These are phyloP conservation scores for Ustilago tritici DNA, from an alignment of 1,284 basidiomycete species.

Conservation along the genomic window DNA sequence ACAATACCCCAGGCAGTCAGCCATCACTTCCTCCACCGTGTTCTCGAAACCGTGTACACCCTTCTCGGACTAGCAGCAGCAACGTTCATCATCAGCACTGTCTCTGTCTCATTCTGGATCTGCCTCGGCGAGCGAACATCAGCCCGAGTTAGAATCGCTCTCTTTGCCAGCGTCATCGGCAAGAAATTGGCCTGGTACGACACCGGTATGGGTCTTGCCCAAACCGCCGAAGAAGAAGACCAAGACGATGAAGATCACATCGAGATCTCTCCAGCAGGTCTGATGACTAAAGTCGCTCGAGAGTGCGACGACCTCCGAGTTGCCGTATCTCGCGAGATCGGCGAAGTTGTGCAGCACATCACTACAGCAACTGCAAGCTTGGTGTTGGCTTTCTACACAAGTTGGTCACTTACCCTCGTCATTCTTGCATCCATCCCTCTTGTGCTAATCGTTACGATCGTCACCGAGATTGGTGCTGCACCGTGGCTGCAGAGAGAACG, in stretches of 20 bases:
- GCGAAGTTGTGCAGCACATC: constrained; percentile 82
- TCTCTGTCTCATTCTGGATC: constrained; percentile 86
- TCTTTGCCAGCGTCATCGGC: constrained; percentile 79
- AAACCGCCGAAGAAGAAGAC: neutral
- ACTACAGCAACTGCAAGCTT: constrained; percentile 84
- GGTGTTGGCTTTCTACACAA: constrained; percentile 82
- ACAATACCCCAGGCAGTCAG: constrained; percentile 72
- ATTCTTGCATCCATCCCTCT: constrained; percentile 90
- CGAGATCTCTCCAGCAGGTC: constrained; percentile 78
- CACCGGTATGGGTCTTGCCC: constrained; percentile 46
- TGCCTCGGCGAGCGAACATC: constrained; percentile 86
- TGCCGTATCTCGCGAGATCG: constrained; percentile 82
- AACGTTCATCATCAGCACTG: constrained; percentile 79
- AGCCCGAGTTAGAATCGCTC: constrained; percentile 76
- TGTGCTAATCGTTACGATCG: constrained; percentile 77
- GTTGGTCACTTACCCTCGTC: constrained; percentile 87
- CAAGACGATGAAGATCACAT: constrained; percentile 51
- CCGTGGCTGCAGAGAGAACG: constrained; percentile 81
- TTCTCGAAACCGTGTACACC: constrained; percentile 75
- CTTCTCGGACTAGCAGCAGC: constrained; percentile 80
- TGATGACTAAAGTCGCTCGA: constrained; percentile 93
- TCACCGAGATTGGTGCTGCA: constrained; percentile 75
- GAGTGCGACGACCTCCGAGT: constrained; percentile 93
- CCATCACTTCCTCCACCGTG: constrained; percentile 73
- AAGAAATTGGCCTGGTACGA: constrained; percentile 77